Conservation (phyloP, 208 protist genomes). For the Crithidia thermophila region DNA sequence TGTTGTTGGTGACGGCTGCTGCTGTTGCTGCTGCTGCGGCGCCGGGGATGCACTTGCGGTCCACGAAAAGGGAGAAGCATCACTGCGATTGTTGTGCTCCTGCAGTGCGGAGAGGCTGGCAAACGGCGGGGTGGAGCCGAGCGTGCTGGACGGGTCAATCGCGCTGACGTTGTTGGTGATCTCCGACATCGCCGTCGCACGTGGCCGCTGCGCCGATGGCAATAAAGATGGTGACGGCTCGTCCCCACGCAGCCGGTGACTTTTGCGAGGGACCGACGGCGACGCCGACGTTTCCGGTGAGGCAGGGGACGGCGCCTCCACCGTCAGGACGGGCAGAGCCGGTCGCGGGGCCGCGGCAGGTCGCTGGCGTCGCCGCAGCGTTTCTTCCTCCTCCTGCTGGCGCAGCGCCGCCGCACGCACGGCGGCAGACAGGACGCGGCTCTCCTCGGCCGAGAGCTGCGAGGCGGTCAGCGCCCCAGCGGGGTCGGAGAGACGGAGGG, state of each 20-base stretch:
- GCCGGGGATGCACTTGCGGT: not conserved
- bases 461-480: not conserved
- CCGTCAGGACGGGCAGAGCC: slow-evolving; percentile 4
- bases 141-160: not conserved
- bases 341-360: not conserved
- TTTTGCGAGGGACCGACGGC: not conserved
- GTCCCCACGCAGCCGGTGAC: no score
- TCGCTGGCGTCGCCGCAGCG: not conserved
- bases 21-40: not conserved
- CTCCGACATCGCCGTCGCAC: not conserved
- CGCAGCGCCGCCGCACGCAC: slow-evolving; percentile 14
- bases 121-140: not conserved
- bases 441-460: slow-evolving; percentile 12
- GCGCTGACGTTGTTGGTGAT: slow-evolving; percentile 10
- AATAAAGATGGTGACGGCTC: no score
- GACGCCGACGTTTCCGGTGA: not conserved
- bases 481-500: not conserved
- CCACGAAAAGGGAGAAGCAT: slow-evolving; percentile 4
- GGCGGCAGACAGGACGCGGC: slow-evolving; percentile 8
- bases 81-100: not conserved
- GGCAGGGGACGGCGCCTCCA: slow-evolving; percentile 11
- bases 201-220: not conserved
- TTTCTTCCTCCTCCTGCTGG: not conserved
- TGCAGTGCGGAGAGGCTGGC: not conserved
- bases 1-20: not conserved